phyloP scores from a whole-genome alignment of 1,139 yeast species.

The Kodamaea sp. region DNA sequence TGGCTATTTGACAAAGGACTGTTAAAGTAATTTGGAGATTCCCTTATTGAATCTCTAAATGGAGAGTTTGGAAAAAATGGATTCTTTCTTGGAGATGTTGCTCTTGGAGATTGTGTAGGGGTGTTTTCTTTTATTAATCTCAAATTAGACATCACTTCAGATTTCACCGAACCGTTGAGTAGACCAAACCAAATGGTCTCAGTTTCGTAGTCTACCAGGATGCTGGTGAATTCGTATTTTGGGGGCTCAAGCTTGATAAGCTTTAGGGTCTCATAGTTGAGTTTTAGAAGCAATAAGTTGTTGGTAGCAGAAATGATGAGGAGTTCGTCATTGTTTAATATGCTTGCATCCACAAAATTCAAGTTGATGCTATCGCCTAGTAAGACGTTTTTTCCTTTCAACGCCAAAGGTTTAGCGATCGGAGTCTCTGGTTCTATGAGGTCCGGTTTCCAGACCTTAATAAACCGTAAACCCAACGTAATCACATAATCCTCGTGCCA shows the following conservation, averaged over 20 bases:
- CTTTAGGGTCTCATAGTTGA: slow-evolving; percentile 25
- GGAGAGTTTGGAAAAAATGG: neutral
- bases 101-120: neutral
- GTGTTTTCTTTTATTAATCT: neutral
- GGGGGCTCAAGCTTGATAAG: slow-evolving; percentile 22
- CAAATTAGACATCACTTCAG: slow-evolving; percentile 7
- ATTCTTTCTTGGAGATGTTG: neutral
- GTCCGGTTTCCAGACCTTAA: slow-evolving; percentile 57
- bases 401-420: slow-evolving; percentile 25
- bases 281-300: slow-evolving; percentile 36
- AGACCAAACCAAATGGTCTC: slow-evolving; percentile 15
- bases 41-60: neutral
- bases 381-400: slow-evolving; percentile 60
- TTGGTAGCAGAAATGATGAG: slow-evolving; percentile 46
- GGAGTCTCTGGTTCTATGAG: slow-evolving; percentile 2
- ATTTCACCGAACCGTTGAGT: neutral
- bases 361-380: slow-evolving; percentile 50
- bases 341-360: slow-evolving; percentile 43
- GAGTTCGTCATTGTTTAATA: slow-evolving; percentile 39
- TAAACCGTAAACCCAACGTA: slow-evolving; percentile 59
- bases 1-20: neutral
- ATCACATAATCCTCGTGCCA: slow-evolving; percentile 57
- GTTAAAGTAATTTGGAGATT: neutral
- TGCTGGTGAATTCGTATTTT: slow-evolving; percentile 15
- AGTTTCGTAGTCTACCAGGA: slow-evolving; percentile 24